Evolutionary conservation across 768 basidiomycete genomes (phyloP).

Genomic region (Boletus reticuloceps): DNA sequence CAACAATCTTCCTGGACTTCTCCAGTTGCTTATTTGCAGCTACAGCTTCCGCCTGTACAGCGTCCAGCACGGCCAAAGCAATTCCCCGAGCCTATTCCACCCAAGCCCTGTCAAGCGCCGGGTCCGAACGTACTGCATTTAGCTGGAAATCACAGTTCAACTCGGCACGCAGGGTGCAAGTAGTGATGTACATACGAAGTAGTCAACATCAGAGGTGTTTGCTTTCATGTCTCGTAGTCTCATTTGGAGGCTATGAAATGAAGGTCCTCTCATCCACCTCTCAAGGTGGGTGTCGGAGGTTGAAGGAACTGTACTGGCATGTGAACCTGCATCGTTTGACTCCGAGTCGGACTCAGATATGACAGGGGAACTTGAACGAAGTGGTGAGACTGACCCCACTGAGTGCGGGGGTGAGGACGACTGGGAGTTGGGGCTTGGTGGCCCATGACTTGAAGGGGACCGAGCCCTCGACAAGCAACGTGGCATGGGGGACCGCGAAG

Average conservation of each 20-base stretch:
- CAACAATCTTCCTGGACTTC: neutral
- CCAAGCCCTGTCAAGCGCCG: neutral
- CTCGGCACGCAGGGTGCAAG: neutral
- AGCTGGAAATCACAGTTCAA: neutral
- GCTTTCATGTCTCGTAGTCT: neutral
- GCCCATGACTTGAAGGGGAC: no score
- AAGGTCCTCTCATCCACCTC: neutral
- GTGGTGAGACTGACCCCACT: no score
- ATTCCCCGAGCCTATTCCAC: neutral
- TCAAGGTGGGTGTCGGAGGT: neutral
- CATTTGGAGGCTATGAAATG: neutral
- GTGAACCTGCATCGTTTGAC: no score
- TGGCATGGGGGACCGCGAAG: no score
- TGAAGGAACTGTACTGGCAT: neutral
- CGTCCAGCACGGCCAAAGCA: neutral
- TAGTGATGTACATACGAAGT: neutral
- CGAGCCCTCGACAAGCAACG: no score
- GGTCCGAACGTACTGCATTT: neutral
- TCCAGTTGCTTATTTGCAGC: neutral
- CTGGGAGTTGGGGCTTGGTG: no score
- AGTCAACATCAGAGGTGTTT: neutral
- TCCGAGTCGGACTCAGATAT: no score
- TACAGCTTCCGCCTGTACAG: neutral
- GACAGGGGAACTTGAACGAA: no score
- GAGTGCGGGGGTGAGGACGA: no score